Evolutionary conservation across 2,329 filamentous ascomycete genomes (phyloP), one percentile per base, ranked within the genome.

Genomic region (Xylariaceae sp.): DNA sequence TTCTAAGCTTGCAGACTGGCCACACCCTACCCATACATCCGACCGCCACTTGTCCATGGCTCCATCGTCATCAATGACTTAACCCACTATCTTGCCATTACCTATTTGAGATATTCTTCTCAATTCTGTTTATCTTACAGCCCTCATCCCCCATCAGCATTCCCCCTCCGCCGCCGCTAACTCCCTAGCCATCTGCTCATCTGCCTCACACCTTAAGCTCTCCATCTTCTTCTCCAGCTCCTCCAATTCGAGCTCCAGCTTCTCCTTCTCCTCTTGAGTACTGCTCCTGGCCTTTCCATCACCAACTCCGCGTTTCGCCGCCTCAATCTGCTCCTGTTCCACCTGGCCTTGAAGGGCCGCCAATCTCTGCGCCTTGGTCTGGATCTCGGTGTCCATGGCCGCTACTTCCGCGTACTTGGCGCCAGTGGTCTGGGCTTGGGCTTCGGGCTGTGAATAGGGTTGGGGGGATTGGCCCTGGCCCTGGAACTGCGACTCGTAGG

Each of bases 151-250:
- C 38, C 30, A 38, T 33, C 9, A 48, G 39, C 42, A 26, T 26
- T 11, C 34, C n/a, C 24, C 39, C 9, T 62, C 57, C 43, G 60
- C 54, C 35, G 55, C 54, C 11, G 52, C 67, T 47, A 76, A 39
- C 46, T 69, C 66, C 45, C 63, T 60, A 22, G 70, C 73, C 45
- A 70, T 70, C 45, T 68, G 64, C 51, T 67, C 72, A 39, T 77
- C 72, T 2, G 67, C 71, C 53, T 72, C 65, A 4, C 72, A 45
- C 44, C 63, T 56, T 41, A 74, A 42, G 41, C 48, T 42, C 38
- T 68, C 63, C 9, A 53, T 40, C 13, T 49, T 39, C 7, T 19
- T 28, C 2, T 33, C 35, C 19, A 60, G 39, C 11, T 29, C 31
- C 7, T 50, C 47, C 19, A 74, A 50, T 35, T 61, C 59, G 11